Percentiles rank a stretch among this genome's conserved stretches.
These are phyloP conservation scores for Ensete glaucum DNA, from an alignment of 176 grass and related monocot species.

Conservation along the genomic window DNA sequence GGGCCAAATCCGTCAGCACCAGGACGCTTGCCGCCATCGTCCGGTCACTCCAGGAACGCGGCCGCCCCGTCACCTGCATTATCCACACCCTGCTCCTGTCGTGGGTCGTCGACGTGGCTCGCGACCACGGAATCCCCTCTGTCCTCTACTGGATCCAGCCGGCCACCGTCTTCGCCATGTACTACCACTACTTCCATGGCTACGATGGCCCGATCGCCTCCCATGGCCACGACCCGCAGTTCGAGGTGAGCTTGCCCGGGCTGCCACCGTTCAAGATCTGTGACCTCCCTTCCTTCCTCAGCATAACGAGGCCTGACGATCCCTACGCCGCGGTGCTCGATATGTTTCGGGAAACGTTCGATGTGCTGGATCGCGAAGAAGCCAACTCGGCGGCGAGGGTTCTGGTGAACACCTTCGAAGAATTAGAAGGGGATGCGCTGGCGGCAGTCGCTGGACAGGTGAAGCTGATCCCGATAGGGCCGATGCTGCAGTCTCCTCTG, in stretches of 20 bases:
- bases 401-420: constrained; percentile 60
- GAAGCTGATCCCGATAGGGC: constrained; percentile 39
- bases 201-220: background rate
- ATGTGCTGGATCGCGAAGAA: background rate
- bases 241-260: constrained; percentile 3
- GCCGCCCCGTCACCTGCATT: constrained; percentile 41
- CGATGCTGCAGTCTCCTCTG: constrained; percentile 33
- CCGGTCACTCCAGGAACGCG: constrained; percentile 27
- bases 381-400: constrained; percentile 14
- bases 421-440: constrained; percentile 37
- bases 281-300: constrained; percentile 26
- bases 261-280: constrained; percentile 9
- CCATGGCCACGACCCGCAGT: background rate
- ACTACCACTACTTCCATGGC: constrained; percentile 33
- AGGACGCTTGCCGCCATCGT: constrained; percentile 13
- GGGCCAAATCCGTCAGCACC: background rate
- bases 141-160: constrained; percentile 75
- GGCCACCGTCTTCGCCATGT: constrained; percentile 28
- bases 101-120: constrained; percentile 49
- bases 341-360: background rate
- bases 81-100: constrained; percentile 43
- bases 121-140: constrained; percentile 30
- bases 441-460: constrained; percentile 15
- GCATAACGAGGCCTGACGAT: background rate
- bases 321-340: too few species aligned